Evolutionary conservation across 2,329 filamentous ascomycete genomes (phyloP), one percentile per base, ranked within the genome.

Genomic region (Aciculosporium take): DNA sequence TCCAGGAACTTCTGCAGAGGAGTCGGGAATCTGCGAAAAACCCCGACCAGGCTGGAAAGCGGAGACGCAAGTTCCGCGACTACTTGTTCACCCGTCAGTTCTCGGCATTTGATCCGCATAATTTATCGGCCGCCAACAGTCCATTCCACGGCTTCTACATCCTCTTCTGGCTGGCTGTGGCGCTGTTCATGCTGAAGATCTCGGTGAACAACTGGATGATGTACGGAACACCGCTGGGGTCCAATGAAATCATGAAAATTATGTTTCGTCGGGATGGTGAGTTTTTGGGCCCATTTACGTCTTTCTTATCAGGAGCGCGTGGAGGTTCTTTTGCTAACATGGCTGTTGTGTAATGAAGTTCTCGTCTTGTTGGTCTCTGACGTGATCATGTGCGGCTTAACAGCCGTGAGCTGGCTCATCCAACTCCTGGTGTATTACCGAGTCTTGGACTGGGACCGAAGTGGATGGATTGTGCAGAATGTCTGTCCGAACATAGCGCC

Each of bases 121-220:
- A 86, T 52, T 67, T 71, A 5, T 63, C 64, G 1, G 72, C 74
- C 2, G 69, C 72, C 3, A 76, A 79, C 37, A 84, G 77, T 32
- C 78, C 79, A 0, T 88, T 87, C 51, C 76, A 82, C 54, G 84
- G 84, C 24, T 88, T 88, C 62, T 87, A 84, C 53, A 83, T 79
- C 0, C 64, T 89, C 0, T 86, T 86, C 57, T 88, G 84, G 82
- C 70, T 86, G 36, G 69, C 71, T 7, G 76, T 85, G 46, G 69
- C 72, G 6, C 56, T 87, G 33, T 70, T 81, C 49, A 71, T 86
- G 44, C 52, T 81, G 27, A 77, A 77, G 53, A 76, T 84, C 37
- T 79, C 71, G 0, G 73, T 74, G 25, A 67, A 74, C 31, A 88
- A 87, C 52, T 86, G 76, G 68, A 68, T 69, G 46, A 64, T 66